Evolutionary conservation across 192 early-diverging fungal genomes (phyloP).

Genomic region (Coemansia sp.): DNA sequence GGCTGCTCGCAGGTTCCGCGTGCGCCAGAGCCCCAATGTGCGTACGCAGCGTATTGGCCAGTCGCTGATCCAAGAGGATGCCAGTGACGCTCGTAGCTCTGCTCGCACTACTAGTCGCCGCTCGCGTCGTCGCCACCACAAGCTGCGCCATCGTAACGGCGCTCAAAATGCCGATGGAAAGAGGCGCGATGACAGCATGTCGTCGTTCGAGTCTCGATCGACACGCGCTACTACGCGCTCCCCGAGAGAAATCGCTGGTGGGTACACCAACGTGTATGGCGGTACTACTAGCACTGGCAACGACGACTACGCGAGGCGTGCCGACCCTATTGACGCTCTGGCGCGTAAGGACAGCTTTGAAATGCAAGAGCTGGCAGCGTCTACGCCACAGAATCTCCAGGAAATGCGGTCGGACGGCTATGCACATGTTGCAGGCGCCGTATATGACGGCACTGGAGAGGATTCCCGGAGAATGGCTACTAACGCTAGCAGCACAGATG

Average conservation of each 20-base stretch:
- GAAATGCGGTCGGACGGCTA: constrained; percentile 23
- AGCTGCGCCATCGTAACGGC: constrained; percentile 8
- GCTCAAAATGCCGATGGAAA: neutral
- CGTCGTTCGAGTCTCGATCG: constrained; percentile 39
- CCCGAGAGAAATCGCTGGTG: constrained; percentile 14
- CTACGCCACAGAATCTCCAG: constrained; percentile 7
- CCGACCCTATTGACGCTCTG: constrained; percentile 37
- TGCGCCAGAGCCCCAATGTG: constrained; percentile 10
- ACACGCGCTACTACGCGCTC: constrained; percentile 7
- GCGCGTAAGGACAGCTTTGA: constrained; percentile 54
- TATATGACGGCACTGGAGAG: neutral
- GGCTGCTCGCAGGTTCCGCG: constrained; percentile 51
- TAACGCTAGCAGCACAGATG: neutral
- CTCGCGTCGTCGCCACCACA: constrained; percentile 6
- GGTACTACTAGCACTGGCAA: constrained; percentile 1
- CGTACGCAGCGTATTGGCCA: constrained; percentile 27
- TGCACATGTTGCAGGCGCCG: constrained; percentile 11
- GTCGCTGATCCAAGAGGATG: constrained; percentile 21
- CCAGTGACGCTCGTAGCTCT: constrained; percentile 19
- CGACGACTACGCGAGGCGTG: constrained; percentile 1
- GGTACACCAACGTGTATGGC: constrained; percentile 31
- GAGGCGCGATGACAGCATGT: constrained; percentile 36
- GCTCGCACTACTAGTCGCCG: constrained; percentile 16
- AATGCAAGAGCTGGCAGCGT: constrained; percentile 44
- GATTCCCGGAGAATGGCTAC: neutral